Evolutionary conservation across 2,329 filamentous ascomycete species (phyloP).

Genomic region (Nemania sp.): DNA sequence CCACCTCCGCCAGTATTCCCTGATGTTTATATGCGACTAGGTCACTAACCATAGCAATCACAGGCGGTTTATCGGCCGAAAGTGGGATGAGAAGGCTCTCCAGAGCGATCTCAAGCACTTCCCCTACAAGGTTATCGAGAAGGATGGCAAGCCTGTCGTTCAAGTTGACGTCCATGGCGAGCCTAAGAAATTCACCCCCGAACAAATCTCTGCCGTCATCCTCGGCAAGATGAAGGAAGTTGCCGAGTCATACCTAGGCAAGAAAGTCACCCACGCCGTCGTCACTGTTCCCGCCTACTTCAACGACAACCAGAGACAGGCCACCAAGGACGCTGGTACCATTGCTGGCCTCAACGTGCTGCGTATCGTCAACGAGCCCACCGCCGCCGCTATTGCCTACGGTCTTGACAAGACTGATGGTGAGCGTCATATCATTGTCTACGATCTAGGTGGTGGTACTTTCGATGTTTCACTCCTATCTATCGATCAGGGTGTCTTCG

Average conservation of each 20-base stretch:
- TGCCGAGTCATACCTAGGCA: constrained; percentile 81
- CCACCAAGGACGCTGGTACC: constrained; percentile 92
- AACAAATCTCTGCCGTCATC: constrained; percentile 85
- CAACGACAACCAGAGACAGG: constrained; percentile 97
- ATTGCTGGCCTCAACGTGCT: constrained; percentile 96
- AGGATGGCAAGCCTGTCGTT: constrained; percentile 90
- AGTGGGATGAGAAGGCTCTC: constrained; percentile 85
- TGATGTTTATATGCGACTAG: neutral
- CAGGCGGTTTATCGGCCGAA: constrained; percentile 87
- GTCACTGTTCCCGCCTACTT: constrained; percentile 98
- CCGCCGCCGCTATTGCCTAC: constrained; percentile 94
- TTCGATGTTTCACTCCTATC: constrained; percentile 95
- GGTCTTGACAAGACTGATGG: constrained; percentile 87
- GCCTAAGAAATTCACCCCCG: constrained; percentile 80
- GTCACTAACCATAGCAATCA: constrained; percentile 48
- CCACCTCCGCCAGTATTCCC: neutral
- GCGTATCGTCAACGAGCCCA: constrained; percentile 96
- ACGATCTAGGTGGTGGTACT: constrained; percentile 93
- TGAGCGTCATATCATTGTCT: constrained; percentile 91
- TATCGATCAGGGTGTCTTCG: constrained; percentile 92
- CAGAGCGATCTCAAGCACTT: constrained; percentile 98
- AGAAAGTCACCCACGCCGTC: constrained; percentile 87
- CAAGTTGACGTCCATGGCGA: constrained; percentile 75
- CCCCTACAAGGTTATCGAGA: constrained; percentile 92
- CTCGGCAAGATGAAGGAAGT: constrained; percentile 88